These are phyloP conservation scores for Fusarium mangiferae DNA, from an alignment of 2,329 filamentous ascomycete genomes.

Conservation along the genomic window DNA sequence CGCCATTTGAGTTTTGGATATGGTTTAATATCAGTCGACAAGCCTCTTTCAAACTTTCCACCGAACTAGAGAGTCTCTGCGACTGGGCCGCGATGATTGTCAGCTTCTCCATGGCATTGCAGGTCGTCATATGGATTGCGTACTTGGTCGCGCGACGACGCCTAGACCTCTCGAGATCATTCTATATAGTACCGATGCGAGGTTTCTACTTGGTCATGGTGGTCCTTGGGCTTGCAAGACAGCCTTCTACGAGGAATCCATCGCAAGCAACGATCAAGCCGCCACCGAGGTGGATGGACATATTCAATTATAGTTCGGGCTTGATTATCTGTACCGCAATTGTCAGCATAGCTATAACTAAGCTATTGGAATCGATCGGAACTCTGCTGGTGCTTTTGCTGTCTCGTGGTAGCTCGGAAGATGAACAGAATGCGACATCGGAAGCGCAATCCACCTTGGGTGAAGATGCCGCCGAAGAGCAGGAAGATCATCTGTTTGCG, in stretches of 20 bases:
- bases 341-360: neutral
- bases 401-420: neutral
- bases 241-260: neutral
- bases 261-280: neutral
- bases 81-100: accelerated
- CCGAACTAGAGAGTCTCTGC: accelerated
- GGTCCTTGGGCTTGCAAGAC: neutral
- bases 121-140: neutral
- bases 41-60: neutral
- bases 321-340: neutral
- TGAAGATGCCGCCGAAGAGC: accelerated
- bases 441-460: neutral
- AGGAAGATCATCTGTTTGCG: accelerated
- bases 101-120: neutral
- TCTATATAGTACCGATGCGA: neutral
- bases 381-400: neutral
- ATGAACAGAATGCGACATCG: neutral
- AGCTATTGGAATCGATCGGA: neutral
- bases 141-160: neutral
- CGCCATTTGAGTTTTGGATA: constrained; percentile 3
- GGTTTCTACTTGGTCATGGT: neutral
- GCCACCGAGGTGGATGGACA: neutral
- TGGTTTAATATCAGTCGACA: neutral
- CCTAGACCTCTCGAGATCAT: neutral
- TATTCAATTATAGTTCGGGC: neutral